phyloP scores from a whole-genome alignment of 192 early-diverging fungal genomes.

The Podila epicladia region DNA sequence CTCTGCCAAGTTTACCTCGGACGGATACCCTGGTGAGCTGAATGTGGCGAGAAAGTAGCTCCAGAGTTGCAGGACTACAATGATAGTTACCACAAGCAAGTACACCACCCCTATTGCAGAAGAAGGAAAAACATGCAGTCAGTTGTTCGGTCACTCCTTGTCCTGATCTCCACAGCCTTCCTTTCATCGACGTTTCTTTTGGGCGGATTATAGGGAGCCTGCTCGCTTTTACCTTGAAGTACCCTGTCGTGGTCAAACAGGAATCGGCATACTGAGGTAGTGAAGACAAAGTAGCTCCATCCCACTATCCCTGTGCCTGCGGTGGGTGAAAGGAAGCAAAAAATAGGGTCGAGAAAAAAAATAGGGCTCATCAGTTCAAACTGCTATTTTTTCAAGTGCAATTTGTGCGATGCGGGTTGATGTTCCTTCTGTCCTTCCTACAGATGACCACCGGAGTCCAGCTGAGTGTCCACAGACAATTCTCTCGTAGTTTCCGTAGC shows the following conservation, averaged over 20 bases:
- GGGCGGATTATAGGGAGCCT: neutral
- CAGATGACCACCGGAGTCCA: constrained; percentile 42
- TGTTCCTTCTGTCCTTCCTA: constrained; percentile 1
- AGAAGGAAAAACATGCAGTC: neutral
- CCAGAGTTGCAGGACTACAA: constrained; percentile 39
- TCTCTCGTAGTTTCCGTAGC: constrained; percentile 25
- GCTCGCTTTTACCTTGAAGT: constrained; percentile 22
- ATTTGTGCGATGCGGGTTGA: neutral
- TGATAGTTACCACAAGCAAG: constrained; percentile 3
- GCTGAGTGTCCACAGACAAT: constrained; percentile 13
- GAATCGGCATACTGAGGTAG: constrained; percentile 31
- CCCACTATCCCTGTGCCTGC: constrained; percentile 16
- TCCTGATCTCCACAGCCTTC: neutral
- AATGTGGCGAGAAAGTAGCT: constrained; percentile 48
- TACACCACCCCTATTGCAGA: constrained; percentile 18
- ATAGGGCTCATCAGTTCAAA: neutral
- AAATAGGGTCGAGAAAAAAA: neutral
- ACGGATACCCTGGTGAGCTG: constrained; percentile 40
- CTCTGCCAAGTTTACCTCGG: constrained; percentile 18
- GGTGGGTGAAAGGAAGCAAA: neutral
- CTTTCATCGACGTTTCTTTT: too few species aligned
- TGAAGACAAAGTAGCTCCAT: constrained; percentile 43
- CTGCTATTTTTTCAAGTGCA: neutral
- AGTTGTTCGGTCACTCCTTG: neutral
- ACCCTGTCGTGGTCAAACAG: constrained; percentile 28